phyloP scores from a whole-genome alignment of 805 yeast genomes.

The Wickerhamomyces xylosicus region DNA sequence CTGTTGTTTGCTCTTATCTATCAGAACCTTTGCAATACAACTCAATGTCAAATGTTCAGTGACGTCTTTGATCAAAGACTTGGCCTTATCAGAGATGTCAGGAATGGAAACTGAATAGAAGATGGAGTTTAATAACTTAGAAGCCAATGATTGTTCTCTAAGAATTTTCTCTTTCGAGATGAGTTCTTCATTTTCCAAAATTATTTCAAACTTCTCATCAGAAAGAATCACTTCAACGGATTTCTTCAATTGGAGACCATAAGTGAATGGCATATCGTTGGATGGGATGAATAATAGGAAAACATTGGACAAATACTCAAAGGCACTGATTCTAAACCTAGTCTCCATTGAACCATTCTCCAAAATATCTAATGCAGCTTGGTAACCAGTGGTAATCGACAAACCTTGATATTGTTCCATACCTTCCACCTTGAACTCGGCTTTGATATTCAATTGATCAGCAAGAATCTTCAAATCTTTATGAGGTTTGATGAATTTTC shows the following conservation, averaged over 20 bases:
- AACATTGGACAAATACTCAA: slow-evolving; percentile 55
- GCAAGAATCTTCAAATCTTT: slow-evolving; percentile 47
- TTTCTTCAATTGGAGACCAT: slow-evolving; percentile 33
- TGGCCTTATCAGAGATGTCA: slow-evolving; percentile 63
- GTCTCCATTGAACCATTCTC: slow-evolving; percentile 48
- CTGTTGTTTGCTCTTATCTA: slow-evolving; percentile 56
- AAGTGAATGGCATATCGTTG: slow-evolving; percentile 28
- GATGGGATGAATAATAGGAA: slow-evolving; percentile 54
- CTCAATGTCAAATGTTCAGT: slow-evolving; percentile 73
- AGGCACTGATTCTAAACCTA: slow-evolving; percentile 72
- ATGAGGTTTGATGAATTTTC: slow-evolving; percentile 74
- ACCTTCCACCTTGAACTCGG: slow-evolving; percentile 65
- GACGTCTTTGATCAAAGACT: slow-evolving; percentile 46
- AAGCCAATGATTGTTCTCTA: slow-evolving; percentile 55
- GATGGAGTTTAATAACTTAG: slow-evolving; percentile 55
- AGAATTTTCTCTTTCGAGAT: slow-evolving; percentile 40
- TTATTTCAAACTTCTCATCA: slow-evolving; percentile 23
- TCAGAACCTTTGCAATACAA: slow-evolving; percentile 63
- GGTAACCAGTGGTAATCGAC: slow-evolving; percentile 74
- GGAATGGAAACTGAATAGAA: slow-evolving; percentile 71
- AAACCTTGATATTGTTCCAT: slow-evolving; percentile 51
- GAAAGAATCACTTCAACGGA: slow-evolving; percentile 33
- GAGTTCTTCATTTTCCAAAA: slow-evolving; percentile 30
- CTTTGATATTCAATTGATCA: slow-evolving; percentile 54
- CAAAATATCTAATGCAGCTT: slow-evolving; percentile 65